Evolutionary conservation across 306 rosid species (phyloP), one percentile per base, ranked within the genome.

Genomic region (Echinosophora koreensis): DNA sequence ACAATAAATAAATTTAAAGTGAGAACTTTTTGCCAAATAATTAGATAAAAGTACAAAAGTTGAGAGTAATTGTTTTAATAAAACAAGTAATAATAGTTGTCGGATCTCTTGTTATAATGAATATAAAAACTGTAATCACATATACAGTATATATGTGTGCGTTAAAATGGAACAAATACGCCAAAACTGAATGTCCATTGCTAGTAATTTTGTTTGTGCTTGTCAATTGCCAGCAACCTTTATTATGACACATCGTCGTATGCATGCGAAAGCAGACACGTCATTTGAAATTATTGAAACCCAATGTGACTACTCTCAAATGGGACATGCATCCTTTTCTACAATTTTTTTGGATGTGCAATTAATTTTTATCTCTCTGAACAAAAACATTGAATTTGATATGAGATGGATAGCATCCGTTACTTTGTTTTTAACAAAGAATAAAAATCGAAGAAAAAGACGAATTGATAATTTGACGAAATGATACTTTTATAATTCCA

Each of bases 221-320:
- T 70, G 74, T n/a, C 72, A 70, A 46, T 11, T 50, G 46, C 66
- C 58, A 61, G 66, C 59, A 73, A 28, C 12, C 18, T 17, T 17
- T 56, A 56, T 6, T 42, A 41, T 18, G 69, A 77, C 73, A 51
- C 35, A 17, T 78, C 49, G 71, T 71, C 69, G 17, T 69, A 39
- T 15, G 54, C 80, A 17, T 14, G 68, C 37, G 50, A 6, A n/a
- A 55, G 81, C 66, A 13, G 72, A 56, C 27, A 76, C 68, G 73
- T 78, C 79, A 74, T 56, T 34, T 35, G 56, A 68, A 85, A 88
- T 84, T 75, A 82, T 88, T 84, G 87, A 59, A 63, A 30, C 71
- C 75, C 66, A 76, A 63, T 58, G 74, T 77, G 77, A 69, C 28
- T 9, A 3, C 74, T 76, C 61, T 60, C 62, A 73, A 71, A 30